Percentiles rank a stretch among this genome's conserved stretches.
Evolutionary conservation across 2,329 filamentous ascomycete species (phyloP).

Genomic region (Pseudogymnoascus destructans): DNA sequence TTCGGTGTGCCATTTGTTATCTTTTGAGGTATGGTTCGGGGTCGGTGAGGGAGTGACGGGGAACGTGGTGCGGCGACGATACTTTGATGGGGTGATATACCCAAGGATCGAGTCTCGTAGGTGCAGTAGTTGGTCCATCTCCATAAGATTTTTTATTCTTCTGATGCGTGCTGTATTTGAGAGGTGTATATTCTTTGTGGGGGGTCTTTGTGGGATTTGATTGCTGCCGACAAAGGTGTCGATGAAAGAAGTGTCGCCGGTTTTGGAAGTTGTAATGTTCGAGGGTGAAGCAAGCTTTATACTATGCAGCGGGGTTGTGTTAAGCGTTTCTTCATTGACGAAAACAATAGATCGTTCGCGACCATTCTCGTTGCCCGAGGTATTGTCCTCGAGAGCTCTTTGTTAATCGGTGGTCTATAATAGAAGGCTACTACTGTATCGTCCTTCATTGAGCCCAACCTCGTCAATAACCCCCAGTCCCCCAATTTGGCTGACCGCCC

Average conservation of each 20-base stretch:
- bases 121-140: slow-evolving; percentile 17
- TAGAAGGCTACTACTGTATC: neutral
- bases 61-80: slow-evolving; percentile 23
- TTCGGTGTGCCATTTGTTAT: neutral
- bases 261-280: slow-evolving; percentile 2
- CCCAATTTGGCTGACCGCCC: neutral
- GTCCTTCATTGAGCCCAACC: neutral
- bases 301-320: neutral
- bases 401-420: neutral
- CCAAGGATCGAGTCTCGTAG: slow-evolving; percentile 21
- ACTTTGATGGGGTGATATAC: slow-evolving; percentile 21
- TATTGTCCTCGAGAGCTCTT: neutral
- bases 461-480: neutral
- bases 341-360: neutral
- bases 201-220: neutral
- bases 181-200: neutral
- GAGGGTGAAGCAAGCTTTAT: slow-evolving; percentile 2
- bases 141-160: neutral
- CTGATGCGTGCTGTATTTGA: neutral
- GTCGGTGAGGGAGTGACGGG: slow-evolving; percentile 1
- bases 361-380: neutral
- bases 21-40: slow-evolving; percentile 11
- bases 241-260: neutral
- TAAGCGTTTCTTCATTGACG: neutral
- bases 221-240: neutral